Conservation (phyloP, 1,284 basidiomycete species). For the Ustilago curta region DNA sequence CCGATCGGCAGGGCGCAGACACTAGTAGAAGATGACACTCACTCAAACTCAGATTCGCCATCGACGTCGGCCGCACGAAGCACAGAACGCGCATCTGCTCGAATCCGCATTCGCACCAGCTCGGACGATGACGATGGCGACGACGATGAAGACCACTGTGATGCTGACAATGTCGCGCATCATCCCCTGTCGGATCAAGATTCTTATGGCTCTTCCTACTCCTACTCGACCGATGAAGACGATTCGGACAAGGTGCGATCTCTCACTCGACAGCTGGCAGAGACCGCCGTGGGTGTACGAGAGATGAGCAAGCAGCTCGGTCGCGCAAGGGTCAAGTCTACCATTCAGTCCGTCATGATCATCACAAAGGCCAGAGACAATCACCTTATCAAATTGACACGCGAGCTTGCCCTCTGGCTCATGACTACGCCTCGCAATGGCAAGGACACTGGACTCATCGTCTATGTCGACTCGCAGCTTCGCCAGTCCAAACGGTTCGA, state of each 20-base stretch:
- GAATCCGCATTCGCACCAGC: constrained; percentile 35
- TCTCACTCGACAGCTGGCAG: constrained; percentile 90
- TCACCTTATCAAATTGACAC: constrained; percentile 90
- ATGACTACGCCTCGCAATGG: constrained; percentile 61
- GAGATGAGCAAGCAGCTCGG: constrained; percentile 99
- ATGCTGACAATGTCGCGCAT: constrained; percentile 36
- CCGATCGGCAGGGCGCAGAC: constrained; percentile 5
- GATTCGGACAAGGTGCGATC: constrained; percentile 74
- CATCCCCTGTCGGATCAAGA: constrained; percentile 29
- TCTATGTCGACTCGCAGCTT: constrained; percentile 95
- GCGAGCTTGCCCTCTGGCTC: constrained; percentile 79
- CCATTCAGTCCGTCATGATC: constrained; percentile 92
- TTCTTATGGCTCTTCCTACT: constrained; percentile 43
- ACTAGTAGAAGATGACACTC: constrained; percentile 13
- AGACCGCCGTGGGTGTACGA: constrained; percentile 94
- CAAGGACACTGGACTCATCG: constrained; percentile 57
- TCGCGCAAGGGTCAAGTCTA: constrained; percentile 88
- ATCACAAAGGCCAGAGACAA: constrained; percentile 99
- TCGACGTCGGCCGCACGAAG: constrained; percentile 9
- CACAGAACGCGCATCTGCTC: constrained; percentile 22
- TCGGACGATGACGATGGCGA: constrained; percentile 45
- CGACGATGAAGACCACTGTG: constrained; percentile 32
- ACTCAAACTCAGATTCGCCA: constrained; percentile 23
- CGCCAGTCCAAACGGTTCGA: constrained; percentile 92
- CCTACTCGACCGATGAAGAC: constrained; percentile 73